Percentiles rank a stretch among this genome's conserved stretches.
These are phyloP conservation scores for Gracilaria domingensis DNA, from an alignment of 23 red algal genomes.

Conservation along the genomic window DNA sequence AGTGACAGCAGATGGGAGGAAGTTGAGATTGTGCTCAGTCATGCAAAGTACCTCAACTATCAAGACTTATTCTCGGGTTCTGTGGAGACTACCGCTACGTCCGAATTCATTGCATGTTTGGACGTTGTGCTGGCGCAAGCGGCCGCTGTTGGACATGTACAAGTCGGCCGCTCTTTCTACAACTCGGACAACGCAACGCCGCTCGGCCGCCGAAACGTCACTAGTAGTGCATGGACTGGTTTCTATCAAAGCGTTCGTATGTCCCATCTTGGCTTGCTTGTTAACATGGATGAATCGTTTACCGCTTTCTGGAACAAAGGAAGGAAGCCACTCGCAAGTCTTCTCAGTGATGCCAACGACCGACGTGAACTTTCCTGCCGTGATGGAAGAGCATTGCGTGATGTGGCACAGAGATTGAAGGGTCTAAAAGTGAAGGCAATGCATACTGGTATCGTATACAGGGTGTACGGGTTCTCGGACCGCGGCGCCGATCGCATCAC, in stretches of 20 bases:
- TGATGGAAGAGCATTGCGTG: conserved; percentile 9
- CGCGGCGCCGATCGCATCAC: conserved; percentile 48
- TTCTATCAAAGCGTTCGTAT: conserved; percentile 73
- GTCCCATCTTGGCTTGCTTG: conserved; percentile 20
- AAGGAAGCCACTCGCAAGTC: conserved; percentile 8
- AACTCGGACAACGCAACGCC: neutral
- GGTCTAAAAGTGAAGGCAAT: conserved; percentile 41
- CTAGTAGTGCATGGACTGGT: conserved; percentile 60
- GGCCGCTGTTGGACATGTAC: conserved; percentile 17
- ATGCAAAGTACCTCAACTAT: conserved; percentile 66
- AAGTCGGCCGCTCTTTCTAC: conserved; percentile 77
- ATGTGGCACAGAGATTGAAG: conserved; percentile 12
- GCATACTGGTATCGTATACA: conserved; percentile 57
- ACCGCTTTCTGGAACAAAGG: conserved; percentile 68
- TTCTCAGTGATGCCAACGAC: conserved; percentile 53
- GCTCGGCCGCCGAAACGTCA: conserved; percentile 30
- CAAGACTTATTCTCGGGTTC: conserved; percentile 30
- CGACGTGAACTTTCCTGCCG: conserved; percentile 12
- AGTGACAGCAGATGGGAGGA: neutral
- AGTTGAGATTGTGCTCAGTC: conserved; percentile 34
- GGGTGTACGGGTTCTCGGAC: conserved; percentile 59
- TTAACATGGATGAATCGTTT: conserved; percentile 69
- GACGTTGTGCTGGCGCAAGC: conserved; percentile 56
- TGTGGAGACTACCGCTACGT: neutral
- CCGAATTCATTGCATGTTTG: conserved; percentile 34